These are phyloP conservation scores for Glaciozyma martinii DNA, from an alignment of 768 basidiomycete species.

Conservation along the genomic window DNA sequence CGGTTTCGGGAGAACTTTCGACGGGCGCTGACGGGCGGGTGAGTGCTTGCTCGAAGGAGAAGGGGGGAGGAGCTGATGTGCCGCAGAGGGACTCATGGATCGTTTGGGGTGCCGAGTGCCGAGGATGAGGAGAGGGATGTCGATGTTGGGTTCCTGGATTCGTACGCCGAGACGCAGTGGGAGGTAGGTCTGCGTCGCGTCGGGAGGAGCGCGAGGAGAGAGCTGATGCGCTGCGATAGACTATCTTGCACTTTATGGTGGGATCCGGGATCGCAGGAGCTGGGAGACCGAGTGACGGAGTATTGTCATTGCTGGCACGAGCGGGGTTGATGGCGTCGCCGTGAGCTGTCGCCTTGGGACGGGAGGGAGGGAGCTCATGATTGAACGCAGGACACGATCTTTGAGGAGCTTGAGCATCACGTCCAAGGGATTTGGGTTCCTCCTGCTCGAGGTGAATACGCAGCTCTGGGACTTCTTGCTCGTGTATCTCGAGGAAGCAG, in stretches of 20 bases:
- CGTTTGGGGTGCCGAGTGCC: conserved; percentile 65
- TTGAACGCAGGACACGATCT: conserved; percentile 10
- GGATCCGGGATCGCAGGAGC: conserved; percentile 68
- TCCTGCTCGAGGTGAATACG: conserved; percentile 84
- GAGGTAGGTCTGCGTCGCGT: conserved; percentile 52
- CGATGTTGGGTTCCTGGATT: conserved; percentile 57
- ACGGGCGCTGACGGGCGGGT: conserved; percentile 83
- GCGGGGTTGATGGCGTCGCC: conserved; percentile 77
- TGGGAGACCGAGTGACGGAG: conserved; percentile 66
- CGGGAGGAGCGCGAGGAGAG: background rate
- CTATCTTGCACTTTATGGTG: conserved; percentile 98
- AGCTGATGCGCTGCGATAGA: conserved; percentile 46
- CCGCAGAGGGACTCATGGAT: conserved; percentile 33
- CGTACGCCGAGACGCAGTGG: conserved; percentile 78
- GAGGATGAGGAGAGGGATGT: conserved; percentile 40
- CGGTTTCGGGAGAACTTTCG: conserved; percentile 72
- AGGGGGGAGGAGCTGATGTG: background rate
- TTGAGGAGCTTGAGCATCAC: conserved; percentile 51
- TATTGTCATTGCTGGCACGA: conserved; percentile 68
- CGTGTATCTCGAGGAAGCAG: conserved; percentile 76
- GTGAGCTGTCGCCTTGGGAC: conserved; percentile 43
- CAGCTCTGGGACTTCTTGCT: conserved; percentile 92
- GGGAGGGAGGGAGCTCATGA: background rate
- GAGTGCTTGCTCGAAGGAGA: conserved; percentile 30
- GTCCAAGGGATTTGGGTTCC: conserved; percentile 89